Evolutionary conservation across 768 basidiomycete species (phyloP).

Genomic region (Porpolomopsis calyptriformis): DNA sequence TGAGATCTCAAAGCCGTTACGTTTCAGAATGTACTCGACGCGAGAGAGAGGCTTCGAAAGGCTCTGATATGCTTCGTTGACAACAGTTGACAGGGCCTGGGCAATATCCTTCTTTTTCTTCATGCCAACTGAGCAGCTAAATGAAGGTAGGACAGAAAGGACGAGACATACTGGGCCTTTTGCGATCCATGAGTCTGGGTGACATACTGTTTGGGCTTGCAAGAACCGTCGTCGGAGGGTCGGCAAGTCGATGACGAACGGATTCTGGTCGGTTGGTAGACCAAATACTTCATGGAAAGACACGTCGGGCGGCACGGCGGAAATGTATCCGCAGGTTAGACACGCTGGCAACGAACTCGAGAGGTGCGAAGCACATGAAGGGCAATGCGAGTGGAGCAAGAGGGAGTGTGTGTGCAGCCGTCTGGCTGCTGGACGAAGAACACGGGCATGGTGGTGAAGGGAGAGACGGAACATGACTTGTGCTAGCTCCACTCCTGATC

Average conservation of each 20-base stretch:
- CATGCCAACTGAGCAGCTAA: conserved; percentile 6
- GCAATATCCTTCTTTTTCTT: conserved; percentile 53
- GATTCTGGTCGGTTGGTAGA: conserved; percentile 50
- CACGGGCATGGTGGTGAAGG: neutral
- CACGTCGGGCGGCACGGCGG: conserved; percentile 40
- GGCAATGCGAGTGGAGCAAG: conserved; percentile 28
- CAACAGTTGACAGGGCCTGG: conserved; percentile 53
- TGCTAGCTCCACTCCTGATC: neutral
- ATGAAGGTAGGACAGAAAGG: neutral
- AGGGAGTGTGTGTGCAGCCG: too few relatives aligned
- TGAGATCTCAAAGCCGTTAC: conserved; percentile 43
- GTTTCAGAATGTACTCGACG: conserved; percentile 69
- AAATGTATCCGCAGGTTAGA: conserved; percentile 57
- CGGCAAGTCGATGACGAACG: conserved; percentile 55
- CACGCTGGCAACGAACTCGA: conserved; percentile 68
- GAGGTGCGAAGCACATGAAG: conserved; percentile 50
- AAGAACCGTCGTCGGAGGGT: conserved; percentile 58
- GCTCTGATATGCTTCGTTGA: conserved; percentile 77
- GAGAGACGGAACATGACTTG: neutral
- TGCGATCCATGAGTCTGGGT: conserved; percentile 80
- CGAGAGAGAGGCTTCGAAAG: conserved; percentile 65
- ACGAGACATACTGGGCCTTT: conserved; percentile 42
- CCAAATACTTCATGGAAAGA: conserved; percentile 63
- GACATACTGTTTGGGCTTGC: conserved; percentile 62
- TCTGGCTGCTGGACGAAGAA: neutral